A percentile compares a stretch with the other conserved stretches of the same genome.
Conservation (phyloP, 257 asterid genomes). For the Forsythia viridissima region DNA sequence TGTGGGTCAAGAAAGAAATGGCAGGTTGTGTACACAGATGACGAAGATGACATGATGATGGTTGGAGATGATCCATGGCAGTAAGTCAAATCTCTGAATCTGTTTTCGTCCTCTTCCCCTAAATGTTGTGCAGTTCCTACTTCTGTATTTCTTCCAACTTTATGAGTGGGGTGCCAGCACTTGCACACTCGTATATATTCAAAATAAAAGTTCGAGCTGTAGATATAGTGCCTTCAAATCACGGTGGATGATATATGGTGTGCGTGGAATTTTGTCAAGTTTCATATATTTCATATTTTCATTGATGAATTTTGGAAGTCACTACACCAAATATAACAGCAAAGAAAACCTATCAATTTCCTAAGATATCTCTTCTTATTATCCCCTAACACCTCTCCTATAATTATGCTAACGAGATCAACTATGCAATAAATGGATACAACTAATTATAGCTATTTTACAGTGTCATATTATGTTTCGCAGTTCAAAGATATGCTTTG, state of each 20-base stretch:
- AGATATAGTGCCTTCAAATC: neutral
- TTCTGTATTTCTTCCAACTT: slow-evolving; percentile 12
- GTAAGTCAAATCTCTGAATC: slow-evolving; percentile 50
- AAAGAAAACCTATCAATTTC: neutral
- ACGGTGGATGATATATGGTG: neutral
- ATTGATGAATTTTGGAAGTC: neutral
- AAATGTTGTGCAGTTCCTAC: slow-evolving; percentile 2
- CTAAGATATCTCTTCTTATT: neutral
- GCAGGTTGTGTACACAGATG: slow-evolving; percentile 95
- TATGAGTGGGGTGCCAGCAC: neutral
- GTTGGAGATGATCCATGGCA: slow-evolving; percentile 99
- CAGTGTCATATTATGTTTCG: neutral
- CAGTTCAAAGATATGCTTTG: neutral
- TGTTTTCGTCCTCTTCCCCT: neutral
- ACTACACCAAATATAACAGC: neutral
- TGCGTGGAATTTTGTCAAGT: neutral
- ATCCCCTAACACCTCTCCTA: neutral
- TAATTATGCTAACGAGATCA: neutral
- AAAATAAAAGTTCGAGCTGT: neutral
- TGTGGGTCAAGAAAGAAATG: slow-evolving; percentile 74
- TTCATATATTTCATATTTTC: neutral
- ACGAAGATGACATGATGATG: slow-evolving; percentile 98
- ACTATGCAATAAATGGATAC: neutral
- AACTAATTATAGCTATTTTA: neutral
- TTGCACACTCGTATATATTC: neutral